Evolutionary conservation across 257 asterid species (phyloP).

Genomic region (Verbena officinalis): DNA sequence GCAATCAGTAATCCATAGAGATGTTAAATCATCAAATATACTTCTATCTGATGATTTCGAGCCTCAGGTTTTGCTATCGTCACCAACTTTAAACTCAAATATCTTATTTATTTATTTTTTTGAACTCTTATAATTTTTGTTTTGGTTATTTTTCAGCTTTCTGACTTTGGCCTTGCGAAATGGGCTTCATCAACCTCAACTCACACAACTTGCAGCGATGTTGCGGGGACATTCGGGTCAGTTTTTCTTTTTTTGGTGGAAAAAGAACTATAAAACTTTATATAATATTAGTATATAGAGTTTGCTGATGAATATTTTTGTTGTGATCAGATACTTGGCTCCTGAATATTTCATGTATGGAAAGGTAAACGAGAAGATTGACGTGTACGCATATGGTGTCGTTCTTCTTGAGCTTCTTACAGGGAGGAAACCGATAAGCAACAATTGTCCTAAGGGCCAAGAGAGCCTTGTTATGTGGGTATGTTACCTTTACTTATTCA

Average conservation of each 20-base stretch:
- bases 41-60: constrained; percentile 82
- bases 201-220: constrained; percentile 78
- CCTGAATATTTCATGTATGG: constrained; percentile 99
- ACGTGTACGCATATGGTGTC: constrained; percentile 93
- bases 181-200: constrained; percentile 83
- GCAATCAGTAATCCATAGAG: constrained; percentile 85
- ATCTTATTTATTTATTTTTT: neutral
- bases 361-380: constrained; percentile 88
- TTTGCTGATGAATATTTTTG: constrained; percentile 12
- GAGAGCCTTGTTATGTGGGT: constrained; percentile 99
- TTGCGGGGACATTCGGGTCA: constrained; percentile 95
- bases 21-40: constrained; percentile 92
- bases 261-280: too few species aligned
- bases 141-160: constrained; percentile 57
- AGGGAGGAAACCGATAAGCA: constrained; percentile 92
- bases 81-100: neutral
- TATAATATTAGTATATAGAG: neutral
- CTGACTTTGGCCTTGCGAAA: constrained; percentile 96
- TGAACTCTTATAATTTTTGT: constrained; percentile 8
- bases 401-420: constrained; percentile 95
- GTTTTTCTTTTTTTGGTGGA: constrained; percentile 35
- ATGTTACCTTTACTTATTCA: constrained; percentile 36
- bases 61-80: constrained; percentile 68
- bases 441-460: constrained; percentile 81
- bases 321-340: constrained; percentile 77